Evolutionary conservation across 768 basidiomycete species (phyloP).

Genomic region (Clitopilus passeckerianus): DNA sequence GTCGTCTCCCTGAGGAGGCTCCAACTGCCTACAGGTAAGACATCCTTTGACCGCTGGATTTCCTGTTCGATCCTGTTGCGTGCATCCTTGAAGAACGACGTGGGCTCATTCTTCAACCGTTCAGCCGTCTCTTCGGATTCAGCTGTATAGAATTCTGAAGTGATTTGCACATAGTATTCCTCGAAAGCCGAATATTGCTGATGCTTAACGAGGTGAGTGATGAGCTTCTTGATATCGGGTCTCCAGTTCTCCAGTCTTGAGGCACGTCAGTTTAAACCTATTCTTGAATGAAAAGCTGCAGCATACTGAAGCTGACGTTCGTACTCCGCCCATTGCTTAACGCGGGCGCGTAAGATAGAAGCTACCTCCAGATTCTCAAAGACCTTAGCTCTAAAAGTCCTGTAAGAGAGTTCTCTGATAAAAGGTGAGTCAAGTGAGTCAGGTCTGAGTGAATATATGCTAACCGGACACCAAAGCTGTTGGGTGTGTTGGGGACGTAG

Average conservation of each 20-base stretch:
- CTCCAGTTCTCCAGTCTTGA: constrained; percentile 36
- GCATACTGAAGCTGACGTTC: constrained; percentile 45
- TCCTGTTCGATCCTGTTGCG: constrained; percentile 51
- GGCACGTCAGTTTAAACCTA: not conserved
- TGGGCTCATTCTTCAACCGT: constrained; percentile 35
- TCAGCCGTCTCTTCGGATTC: constrained; percentile 41
- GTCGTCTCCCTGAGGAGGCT: constrained; percentile 45
- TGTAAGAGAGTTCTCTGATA: constrained; percentile 51
- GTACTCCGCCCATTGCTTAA: constrained; percentile 46
- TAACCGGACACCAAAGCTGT: constrained; percentile 40
- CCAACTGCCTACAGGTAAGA: constrained; percentile 50
- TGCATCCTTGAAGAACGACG: constrained; percentile 49
- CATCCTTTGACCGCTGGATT: constrained; percentile 40
- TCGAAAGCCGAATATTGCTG: constrained; percentile 60
- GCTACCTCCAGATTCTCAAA: constrained; percentile 44
- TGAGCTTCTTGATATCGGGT: constrained; percentile 39
- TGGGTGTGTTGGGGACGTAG: constrained; percentile 42
- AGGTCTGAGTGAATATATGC: constrained; percentile 8
- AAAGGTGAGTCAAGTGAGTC: not conserved
- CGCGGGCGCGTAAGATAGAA: constrained; percentile 34
- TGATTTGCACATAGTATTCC: constrained; percentile 43
- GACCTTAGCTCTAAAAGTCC: constrained; percentile 44
- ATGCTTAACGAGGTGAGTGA: constrained; percentile 52
- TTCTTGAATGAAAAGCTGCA: not conserved
- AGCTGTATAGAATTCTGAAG: constrained; percentile 44